Percentiles rank a stretch among this genome's conserved stretches.
Evolutionary conservation across 805 yeast genomes (phyloP).

Genomic region (Myxozyma neotropica): DNA sequence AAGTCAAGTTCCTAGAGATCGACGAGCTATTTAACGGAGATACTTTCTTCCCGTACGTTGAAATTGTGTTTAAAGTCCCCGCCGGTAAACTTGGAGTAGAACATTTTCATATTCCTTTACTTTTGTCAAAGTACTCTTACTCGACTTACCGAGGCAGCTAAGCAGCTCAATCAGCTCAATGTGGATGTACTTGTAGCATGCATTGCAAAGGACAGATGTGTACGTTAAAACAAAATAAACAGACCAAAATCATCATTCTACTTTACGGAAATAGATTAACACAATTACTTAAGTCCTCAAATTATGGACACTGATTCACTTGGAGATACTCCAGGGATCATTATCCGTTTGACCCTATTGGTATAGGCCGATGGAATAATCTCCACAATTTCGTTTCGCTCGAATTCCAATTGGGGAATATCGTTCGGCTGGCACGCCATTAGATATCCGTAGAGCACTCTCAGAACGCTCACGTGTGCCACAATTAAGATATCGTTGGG

Average conservation of each 20-base stretch:
- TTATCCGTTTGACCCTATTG: constrained; percentile 63
- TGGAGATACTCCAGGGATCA: constrained; percentile 19
- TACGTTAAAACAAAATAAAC: no score
- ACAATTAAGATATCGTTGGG: constrained; percentile 77
- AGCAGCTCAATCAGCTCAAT: not conserved
- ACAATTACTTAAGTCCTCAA: not conserved
- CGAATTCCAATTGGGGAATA: constrained; percentile 77
- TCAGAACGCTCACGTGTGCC: constrained; percentile 88
- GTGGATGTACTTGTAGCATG: not conserved
- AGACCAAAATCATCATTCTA: not conserved
- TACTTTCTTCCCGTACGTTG: constrained; percentile 87
- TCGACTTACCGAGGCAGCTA: constrained; percentile 87
- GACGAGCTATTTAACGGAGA: constrained; percentile 61
- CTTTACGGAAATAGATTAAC: not conserved
- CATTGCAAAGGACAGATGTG: no score
- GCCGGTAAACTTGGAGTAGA: constrained; percentile 53
- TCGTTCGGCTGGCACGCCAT: constrained; percentile 90
- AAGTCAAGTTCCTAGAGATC: constrained; percentile 69
- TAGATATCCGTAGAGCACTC: constrained; percentile 89
- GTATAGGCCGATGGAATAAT: constrained; percentile 84
- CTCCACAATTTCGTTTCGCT: constrained; percentile 82
- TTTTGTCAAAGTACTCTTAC: constrained; percentile 82
- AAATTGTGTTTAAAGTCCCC: constrained; percentile 69
- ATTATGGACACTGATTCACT: constrained; percentile 11
- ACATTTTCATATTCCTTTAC: constrained; percentile 88